Percentiles rank a stretch among this genome's conserved stretches.
phyloP scores from a whole-genome alignment of 2,329 filamentous ascomycete species.

The Akanthomyces lecanii region DNA sequence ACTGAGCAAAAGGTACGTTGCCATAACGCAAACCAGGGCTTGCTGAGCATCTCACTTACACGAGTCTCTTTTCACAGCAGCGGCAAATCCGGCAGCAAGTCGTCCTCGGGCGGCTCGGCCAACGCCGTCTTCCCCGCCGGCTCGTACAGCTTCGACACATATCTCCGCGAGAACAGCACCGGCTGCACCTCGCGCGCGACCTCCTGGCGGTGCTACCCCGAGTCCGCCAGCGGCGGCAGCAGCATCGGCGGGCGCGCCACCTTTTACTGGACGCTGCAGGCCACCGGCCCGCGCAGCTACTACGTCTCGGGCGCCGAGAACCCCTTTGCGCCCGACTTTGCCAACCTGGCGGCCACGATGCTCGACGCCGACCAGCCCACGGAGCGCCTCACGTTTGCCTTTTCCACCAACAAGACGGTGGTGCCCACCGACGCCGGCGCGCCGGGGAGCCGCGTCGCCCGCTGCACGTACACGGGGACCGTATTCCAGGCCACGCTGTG shows the following conservation, averaged over 20 bases:
- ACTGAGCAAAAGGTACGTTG: slow-evolving; percentile 15
- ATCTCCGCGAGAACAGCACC: slow-evolving; percentile 48
- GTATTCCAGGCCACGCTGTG: slow-evolving; percentile 55
- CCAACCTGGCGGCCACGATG: slow-evolving; percentile 46
- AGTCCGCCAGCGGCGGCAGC: slow-evolving; percentile 28
- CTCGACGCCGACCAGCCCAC: slow-evolving; percentile 42
- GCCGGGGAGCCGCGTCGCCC: slow-evolving; percentile 39
- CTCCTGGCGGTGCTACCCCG: slow-evolving; percentile 62
- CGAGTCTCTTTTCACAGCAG: neutral
- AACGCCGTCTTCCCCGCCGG: slow-evolving; percentile 52
- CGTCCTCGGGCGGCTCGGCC: slow-evolving; percentile 2
- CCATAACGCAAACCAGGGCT: no score
- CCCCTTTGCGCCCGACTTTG: slow-evolving; percentile 53
- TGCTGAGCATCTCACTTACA: neutral
- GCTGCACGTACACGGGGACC: slow-evolving; percentile 57
- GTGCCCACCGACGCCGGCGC: slow-evolving; percentile 43
- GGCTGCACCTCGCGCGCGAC: slow-evolving; percentile 54
- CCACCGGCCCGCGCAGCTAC: slow-evolving; percentile 33
- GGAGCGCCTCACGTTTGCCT: slow-evolving; percentile 57
- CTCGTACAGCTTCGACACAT: slow-evolving; percentile 57
- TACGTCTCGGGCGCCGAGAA: slow-evolving; percentile 53
- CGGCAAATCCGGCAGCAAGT: neutral
- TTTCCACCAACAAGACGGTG: slow-evolving; percentile 49
- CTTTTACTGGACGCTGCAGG: slow-evolving; percentile 50
- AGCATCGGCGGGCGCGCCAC: slow-evolving; percentile 36